Conservation (phyloP, 202 grass and related monocot genomes). For the Musa balbisiana region DNA sequence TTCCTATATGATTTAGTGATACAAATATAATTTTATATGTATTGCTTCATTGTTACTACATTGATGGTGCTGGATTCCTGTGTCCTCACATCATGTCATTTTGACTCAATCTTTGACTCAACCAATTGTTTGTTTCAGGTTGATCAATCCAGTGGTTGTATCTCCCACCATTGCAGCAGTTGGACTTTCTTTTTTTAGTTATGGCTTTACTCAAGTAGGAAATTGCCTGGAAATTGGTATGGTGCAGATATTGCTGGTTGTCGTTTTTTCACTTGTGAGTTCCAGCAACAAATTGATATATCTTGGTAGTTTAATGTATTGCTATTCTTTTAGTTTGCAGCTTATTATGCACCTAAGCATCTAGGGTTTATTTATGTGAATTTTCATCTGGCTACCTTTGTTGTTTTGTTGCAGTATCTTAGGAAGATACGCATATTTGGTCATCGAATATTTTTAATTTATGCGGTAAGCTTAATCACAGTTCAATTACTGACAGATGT, state of each 20-base stretch:
- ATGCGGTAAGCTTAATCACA: constrained; percentile 48
- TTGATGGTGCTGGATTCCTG: not conserved
- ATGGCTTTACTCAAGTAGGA: constrained; percentile 83
- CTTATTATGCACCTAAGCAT: not conserved
- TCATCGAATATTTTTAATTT: constrained; percentile 80
- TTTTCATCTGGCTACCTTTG: not conserved
- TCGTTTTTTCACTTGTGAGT: constrained; percentile 92
- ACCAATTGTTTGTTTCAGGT: constrained; percentile 57
- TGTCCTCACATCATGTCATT: not conserved
- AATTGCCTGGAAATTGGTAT: constrained; percentile 77
- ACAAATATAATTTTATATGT: too few species aligned
- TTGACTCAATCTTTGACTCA: too few species aligned
- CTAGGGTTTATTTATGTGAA: not conserved
- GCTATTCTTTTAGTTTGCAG: not conserved
- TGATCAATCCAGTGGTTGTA: constrained; percentile 88
- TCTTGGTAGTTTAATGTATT: not conserved
- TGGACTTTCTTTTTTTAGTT: constrained; percentile 94
- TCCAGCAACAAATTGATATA: not conserved
- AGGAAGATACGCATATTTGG: constrained; percentile 93
- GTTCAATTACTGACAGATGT: not conserved
- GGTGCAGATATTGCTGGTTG: constrained; percentile 61
- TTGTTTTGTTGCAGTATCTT: constrained; percentile 56
- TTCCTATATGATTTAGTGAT: too few species aligned
- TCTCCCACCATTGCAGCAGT: constrained; percentile 78
- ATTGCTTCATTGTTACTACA: too few species aligned